Base-by-base conservation (phyloP, 2,329 filamentous ascomycete species). In the Aspergillus eucalypticola region DNA sequence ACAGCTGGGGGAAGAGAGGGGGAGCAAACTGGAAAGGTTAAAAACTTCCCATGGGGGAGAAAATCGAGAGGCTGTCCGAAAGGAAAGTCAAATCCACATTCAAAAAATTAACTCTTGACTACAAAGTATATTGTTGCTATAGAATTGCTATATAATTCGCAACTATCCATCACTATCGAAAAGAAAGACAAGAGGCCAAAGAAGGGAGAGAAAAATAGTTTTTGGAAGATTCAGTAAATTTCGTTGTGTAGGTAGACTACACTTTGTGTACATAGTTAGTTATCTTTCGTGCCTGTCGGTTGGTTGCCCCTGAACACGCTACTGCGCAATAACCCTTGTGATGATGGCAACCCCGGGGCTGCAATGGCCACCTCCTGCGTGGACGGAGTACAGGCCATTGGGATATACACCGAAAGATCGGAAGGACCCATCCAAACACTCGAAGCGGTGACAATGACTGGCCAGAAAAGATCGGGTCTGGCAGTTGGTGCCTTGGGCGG, bases 401-500 rank as follows among this genome's bases (percentile, higher is more conserved):
- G 48, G 59, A 48, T 63, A 42, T 57, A 66, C 64, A 69, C 64
- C 62, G 63, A 65, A 66, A 66, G 65, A 70, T 68, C 67, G 64
- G 60, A 59, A 65, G 58, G 60, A 60, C 63, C 64, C 63, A 64
- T 60, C 49, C 41, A 35, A 63, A 59, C 60, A 60, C 64, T 58
- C 51, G 17, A 49, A 60, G 56, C 38, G 52, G 57, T 55, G 53
- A 59, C 46, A 57, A 46, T 61, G 56, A 68, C 39, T 66, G 64
- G 61, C 54, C 55, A n/a, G 54, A 59, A 64, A 66, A 62, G 63
- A 67, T 58, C 67, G 69, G 69, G 61, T 63, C 65, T 67, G 65
- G 62, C 66, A 68, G 65, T 56, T 64, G 55, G 60, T 69, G 63
- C 66, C 67, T 66, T 65, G 67, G 66, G 58, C 65, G 66, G 66